A percentile compares a stretch with the other conserved stretches of the same genome.
Conservation (phyloP, 2,329 filamentous ascomycete genomes). For the Aspergillus nomiae region DNA sequence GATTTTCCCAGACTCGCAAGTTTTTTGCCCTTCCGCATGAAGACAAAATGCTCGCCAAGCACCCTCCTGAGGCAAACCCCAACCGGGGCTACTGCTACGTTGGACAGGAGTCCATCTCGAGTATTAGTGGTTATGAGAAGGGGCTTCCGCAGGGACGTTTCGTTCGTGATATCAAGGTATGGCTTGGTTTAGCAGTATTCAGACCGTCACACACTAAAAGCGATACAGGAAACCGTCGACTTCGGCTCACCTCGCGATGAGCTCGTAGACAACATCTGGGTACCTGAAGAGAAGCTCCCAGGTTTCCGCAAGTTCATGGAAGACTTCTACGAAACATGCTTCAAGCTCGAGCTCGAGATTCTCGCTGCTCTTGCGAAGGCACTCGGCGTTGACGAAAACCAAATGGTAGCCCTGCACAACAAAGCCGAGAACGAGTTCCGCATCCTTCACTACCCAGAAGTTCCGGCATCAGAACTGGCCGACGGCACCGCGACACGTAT, state of each 20-base stretch:
- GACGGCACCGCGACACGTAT: conserved; percentile 14
- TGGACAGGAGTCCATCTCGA: neutral
- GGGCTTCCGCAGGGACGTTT: neutral
- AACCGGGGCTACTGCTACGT: neutral
- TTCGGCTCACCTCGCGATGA: neutral
- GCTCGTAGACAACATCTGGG: neutral
- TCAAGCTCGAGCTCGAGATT: neutral
- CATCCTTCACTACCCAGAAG: conserved; percentile 16
- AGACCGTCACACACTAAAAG: rapidly evolving
- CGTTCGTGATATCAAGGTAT: neutral
- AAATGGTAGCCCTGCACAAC: neutral
- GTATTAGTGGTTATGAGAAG: neutral
- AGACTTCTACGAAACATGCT: neutral
- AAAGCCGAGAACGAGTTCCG: conserved; percentile 13
- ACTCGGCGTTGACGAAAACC: neutral
- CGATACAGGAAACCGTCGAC: neutral
- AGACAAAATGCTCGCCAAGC: neutral
- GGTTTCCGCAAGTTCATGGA: neutral
- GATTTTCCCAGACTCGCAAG: neutral
- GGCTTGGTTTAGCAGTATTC: rapidly evolving
- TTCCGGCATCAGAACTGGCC: conserved; percentile 4
- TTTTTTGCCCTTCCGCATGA: neutral
- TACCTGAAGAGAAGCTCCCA: neutral
- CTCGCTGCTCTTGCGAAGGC: neutral
- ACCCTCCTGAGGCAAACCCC: neutral